Conservation (phyloP, 2,329 filamentous ascomycete species). For the Mycosphaerella arachidis region DNA sequence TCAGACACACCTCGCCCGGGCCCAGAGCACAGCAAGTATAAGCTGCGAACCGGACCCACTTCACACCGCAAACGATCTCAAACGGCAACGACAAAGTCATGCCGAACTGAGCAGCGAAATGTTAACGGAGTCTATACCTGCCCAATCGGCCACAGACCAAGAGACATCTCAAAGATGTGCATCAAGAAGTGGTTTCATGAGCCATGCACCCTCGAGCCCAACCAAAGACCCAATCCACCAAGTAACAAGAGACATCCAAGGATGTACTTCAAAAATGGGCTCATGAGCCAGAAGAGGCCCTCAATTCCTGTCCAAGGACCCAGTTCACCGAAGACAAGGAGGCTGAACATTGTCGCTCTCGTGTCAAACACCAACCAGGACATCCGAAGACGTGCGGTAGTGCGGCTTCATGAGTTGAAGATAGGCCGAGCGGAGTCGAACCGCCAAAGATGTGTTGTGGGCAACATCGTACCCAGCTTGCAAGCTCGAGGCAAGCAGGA, state of each 20-base stretch:
- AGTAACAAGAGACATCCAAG: background rate
- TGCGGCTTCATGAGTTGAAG: background rate
- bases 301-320: background rate
- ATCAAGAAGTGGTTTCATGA: slow-evolving; percentile 3
- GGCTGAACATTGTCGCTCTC: background rate
- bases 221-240: background rate
- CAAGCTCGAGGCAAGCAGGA: background rate
- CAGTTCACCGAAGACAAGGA: background rate
- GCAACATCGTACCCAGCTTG: background rate
- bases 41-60: background rate
- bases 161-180: slow-evolving; percentile 2
- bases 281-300: background rate
- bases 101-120: background rate
- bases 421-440: background rate
- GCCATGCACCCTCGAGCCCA: background rate
- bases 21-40: background rate
- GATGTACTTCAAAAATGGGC: background rate
- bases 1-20: background rate
- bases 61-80: background rate
- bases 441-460: background rate
- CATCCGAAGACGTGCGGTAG: background rate
- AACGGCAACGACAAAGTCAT: background rate
- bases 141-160: slow-evolving; percentile 3
- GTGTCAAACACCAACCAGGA: background rate
- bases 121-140: background rate